Evolutionary conservation across 768 basidiomycete genomes (phyloP), one percentile per base, ranked within the genome.

Genomic region (Suillus subalutaceus): DNA sequence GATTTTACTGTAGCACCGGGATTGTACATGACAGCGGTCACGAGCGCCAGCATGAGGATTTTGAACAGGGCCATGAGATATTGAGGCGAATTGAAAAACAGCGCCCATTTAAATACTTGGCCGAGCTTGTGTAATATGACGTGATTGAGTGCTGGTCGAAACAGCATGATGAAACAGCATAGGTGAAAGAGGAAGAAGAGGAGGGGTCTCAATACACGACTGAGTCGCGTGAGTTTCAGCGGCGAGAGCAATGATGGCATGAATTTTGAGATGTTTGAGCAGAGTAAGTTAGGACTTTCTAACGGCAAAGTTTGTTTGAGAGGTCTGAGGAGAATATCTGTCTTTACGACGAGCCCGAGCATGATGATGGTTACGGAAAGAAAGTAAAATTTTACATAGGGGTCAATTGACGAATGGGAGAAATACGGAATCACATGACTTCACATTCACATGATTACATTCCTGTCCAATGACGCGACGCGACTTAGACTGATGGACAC

Each of bases 31-130:
- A 64, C 65, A n/a, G 55, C 57, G 18, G 65, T 61, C 30, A 66
- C 20, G 23, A 69, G 68, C 13, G 68, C 69, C 23, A 69, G 65
- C 30, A 55, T 46, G 53, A 70, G 65, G 30, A 69, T 59, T 30
- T 62, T 61, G 68, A 69, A 69, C 18, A 60, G 41, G 10, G 41
- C 59, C 18, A 43, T 43, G 41, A 60, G 10, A 20, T 60, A 12
- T 43, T 60, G 40, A 12, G 59, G 41, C 3, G 59, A 43, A 9
- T 60, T 43, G 40, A 30, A 43, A 7, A 30, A 60, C 3, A 60
- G 30, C 26, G 40, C 30, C 59, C 59, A 43, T 41, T 41, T 26
- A 60, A 30, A 60, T 60, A 41, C 40, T 60, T 60, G 59, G 6
- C 59, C 40, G 26, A 60, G 41, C 41, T 43, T 60, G 59, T 30